A percentile compares a stretch with the other conserved stretches of the same genome.
Conservation (phyloP, 1,139 yeast genomes). For the Scheffersomyces insectosa region DNA sequence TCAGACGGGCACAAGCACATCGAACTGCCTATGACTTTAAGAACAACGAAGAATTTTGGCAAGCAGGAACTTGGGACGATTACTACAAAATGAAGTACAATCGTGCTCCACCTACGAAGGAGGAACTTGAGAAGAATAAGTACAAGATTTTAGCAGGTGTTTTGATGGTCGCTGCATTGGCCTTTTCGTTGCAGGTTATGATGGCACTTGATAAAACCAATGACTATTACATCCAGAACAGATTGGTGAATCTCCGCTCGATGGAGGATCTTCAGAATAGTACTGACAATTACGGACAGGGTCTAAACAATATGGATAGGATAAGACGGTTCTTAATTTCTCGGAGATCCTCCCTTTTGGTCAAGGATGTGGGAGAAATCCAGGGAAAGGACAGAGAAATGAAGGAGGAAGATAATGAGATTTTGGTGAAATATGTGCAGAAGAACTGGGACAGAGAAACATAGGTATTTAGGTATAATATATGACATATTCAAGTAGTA, state of each 20-base stretch:
- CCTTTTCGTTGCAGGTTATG: conserved; percentile 45
- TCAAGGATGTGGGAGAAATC: conserved; percentile 19
- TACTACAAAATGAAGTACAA: conserved; percentile 45
- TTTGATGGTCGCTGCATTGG: conserved; percentile 39
- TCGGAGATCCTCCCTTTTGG: conserved; percentile 41
- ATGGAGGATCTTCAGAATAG: conserved; percentile 49
- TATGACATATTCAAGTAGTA: too few species aligned
- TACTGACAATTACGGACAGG: conserved; percentile 56
- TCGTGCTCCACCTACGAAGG: conserved; percentile 40
- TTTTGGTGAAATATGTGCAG: conserved; percentile 36
- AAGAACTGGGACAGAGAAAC: conserved; percentile 18
- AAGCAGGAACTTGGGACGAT: conserved; percentile 76
- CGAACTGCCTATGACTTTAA: conserved; percentile 31
- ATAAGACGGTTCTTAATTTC: conserved; percentile 61
- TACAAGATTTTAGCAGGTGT: conserved; percentile 46
- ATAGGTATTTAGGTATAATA: background rate
- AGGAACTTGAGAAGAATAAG: conserved; percentile 47
- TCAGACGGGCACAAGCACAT: conserved; percentile 43
- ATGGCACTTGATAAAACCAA: conserved; percentile 40
- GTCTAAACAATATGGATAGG: conserved; percentile 49
- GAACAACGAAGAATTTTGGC: conserved; percentile 55
- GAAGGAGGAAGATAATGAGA: conserved; percentile 24
- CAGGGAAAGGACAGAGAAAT: conserved; percentile 15
- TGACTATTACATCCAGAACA: conserved; percentile 29
- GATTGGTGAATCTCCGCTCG: conserved; percentile 43